These are phyloP conservation scores for Gastrolobium bilobum DNA, from an alignment of 306 rosid species.

Conservation along the genomic window DNA sequence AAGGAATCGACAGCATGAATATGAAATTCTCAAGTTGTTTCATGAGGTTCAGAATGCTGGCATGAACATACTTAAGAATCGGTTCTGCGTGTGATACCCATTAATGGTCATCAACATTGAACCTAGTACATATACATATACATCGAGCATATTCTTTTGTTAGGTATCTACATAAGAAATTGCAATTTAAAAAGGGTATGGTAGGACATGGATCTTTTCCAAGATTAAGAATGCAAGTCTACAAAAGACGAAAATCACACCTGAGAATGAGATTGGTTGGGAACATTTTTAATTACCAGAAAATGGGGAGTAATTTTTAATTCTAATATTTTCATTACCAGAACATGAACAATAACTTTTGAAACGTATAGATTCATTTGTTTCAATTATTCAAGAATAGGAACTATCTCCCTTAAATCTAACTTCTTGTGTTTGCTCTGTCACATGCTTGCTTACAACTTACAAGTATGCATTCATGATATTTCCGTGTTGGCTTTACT, in stretches of 20 bases:
- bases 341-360: background rate
- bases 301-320: background rate
- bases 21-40: background rate
- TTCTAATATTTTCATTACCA: constrained; percentile 11
- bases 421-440: background rate
- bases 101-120: background rate
- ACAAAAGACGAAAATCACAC: background rate
- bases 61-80: background rate
- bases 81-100: background rate
- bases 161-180: background rate
- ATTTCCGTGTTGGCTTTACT: constrained; percentile 17
- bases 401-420: background rate
- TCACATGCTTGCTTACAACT: constrained; percentile 21
- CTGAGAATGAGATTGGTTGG: too few species aligned
- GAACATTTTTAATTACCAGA: too few species aligned
- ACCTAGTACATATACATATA: background rate
- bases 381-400: background rate
- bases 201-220: background rate
- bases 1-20: background rate
- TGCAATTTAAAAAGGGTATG: background rate
- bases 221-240: background rate
- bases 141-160: background rate
- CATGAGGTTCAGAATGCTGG: constrained; percentile 15
- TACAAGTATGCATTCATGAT: constrained; percentile 34
- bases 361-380: background rate